These are phyloP conservation scores for Raffaelea deltoideospora DNA, from an alignment of 2,329 filamentous ascomycete genomes.

Conservation along the genomic window DNA sequence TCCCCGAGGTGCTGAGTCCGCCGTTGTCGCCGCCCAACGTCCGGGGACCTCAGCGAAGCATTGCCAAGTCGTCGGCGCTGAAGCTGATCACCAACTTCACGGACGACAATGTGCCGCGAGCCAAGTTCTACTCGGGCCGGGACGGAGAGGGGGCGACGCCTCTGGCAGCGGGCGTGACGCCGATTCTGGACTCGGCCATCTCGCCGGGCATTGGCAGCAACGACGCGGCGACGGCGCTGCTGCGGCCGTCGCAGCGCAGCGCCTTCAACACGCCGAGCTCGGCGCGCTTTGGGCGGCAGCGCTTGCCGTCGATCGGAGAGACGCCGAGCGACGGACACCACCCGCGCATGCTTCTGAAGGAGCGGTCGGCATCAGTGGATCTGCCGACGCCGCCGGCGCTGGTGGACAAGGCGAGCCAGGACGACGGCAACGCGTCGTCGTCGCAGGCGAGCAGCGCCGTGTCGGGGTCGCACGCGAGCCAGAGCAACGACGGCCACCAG, in stretches of 20 bases:
- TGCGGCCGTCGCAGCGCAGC: conserved; percentile 52
- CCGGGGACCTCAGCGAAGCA: conserved; percentile 44
- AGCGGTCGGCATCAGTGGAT: background rate
- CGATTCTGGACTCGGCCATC: conserved; percentile 66
- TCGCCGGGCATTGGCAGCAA: conserved; percentile 54
- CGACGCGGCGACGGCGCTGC: conserved; percentile 51
- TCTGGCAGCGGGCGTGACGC: conserved; percentile 69
- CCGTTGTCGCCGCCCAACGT: conserved; percentile 56
- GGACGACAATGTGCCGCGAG: conserved; percentile 37
- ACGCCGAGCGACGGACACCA: conserved; percentile 23
- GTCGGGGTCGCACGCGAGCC: too few species aligned
- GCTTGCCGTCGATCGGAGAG: conserved; percentile 69
- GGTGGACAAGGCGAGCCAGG: too few species aligned
- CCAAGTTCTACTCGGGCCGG: conserved; percentile 44
- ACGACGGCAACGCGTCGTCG: too few species aligned
- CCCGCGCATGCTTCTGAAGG: conserved; percentile 16
- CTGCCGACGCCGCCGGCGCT: conserved; percentile 7
- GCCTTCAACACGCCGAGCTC: conserved; percentile 56
- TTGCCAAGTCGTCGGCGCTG: conserved; percentile 67
- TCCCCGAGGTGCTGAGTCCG: conserved; percentile 50
- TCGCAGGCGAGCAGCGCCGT: too few species aligned
- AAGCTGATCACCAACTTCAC: conserved; percentile 88
- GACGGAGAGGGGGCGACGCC: conserved; percentile 51
- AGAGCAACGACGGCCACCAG: conserved; percentile 14
- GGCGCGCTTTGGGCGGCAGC: conserved; percentile 44